A percentile compares a stretch with the other conserved stretches of the same genome.
Evolutionary conservation across 768 basidiomycete species (phyloP).

Genomic region (Tephrocybe rancida): DNA sequence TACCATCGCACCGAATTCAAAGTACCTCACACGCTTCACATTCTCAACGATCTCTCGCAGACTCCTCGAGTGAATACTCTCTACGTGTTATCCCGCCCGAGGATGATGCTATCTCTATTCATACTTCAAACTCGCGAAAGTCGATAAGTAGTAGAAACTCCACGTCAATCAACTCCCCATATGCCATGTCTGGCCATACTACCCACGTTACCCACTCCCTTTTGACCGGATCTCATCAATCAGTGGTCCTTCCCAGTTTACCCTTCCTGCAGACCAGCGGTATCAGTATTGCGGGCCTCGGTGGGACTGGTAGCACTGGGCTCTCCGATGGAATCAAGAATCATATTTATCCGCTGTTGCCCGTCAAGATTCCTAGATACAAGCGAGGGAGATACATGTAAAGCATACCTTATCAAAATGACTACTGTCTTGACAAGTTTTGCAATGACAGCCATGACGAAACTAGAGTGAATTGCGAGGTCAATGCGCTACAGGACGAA

Average conservation of each 20-base stretch:
- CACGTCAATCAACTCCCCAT: not conserved
- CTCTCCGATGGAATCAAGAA: not conserved
- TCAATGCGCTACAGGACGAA: not conserved
- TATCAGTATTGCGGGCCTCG: not conserved
- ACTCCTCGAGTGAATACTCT: not conserved
- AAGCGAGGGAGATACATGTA: constrained; percentile 1
- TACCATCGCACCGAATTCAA: not conserved
- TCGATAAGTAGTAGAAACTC: not conserved
- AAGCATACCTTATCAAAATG: not conserved
- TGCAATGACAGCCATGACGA: not conserved
- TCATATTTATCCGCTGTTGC: not conserved
- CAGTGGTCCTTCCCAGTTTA: constrained; percentile 4
- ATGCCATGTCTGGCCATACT: constrained; percentile 5
- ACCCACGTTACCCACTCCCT: not conserved
- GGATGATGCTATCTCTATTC: not conserved
- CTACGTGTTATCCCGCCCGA: not conserved
- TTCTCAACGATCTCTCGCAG: not conserved
- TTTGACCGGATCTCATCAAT: constrained; percentile 1
- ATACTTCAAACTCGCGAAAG: not conserved
- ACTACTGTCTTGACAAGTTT: not conserved
- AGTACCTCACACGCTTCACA: not conserved
- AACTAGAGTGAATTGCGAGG: not conserved
- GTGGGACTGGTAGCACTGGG: not conserved
- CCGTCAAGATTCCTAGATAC: not conserved
- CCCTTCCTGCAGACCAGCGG: not conserved